phyloP scores from a whole-genome alignment of 768 basidiomycete species.

The Kwoniella shandongensis region DNA sequence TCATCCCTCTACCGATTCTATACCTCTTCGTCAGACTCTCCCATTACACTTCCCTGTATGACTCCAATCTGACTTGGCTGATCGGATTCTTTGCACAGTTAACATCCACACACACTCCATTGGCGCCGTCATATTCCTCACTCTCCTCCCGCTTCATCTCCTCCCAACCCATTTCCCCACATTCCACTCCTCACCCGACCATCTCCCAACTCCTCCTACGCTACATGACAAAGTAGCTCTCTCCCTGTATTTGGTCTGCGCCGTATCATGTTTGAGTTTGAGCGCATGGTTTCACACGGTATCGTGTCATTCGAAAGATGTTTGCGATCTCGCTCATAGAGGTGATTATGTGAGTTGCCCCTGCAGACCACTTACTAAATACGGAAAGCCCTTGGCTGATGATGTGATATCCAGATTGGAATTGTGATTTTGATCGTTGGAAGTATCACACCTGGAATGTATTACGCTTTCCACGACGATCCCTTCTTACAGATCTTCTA shows the following conservation, averaged over 20 bases:
- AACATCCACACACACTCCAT: conserved; percentile 83
- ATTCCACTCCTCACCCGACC: conserved; percentile 6
- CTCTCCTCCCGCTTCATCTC: conserved; percentile 60
- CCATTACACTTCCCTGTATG: too few species aligned
- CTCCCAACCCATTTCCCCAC: conserved; percentile 47
- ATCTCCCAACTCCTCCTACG: conserved; percentile 6
- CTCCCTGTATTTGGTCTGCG: conserved; percentile 66
- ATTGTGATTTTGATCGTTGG: conserved; percentile 76
- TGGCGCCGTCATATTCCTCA: conserved; percentile 63
- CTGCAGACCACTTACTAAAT: neutral
- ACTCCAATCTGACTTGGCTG: too few species aligned
- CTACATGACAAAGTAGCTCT: conserved; percentile 62
- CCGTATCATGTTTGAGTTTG: conserved; percentile 69
- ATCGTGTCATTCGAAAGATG: conserved; percentile 69
- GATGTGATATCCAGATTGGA: conserved; percentile 59
- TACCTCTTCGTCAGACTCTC: too few species aligned
- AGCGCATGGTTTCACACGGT: conserved; percentile 74
- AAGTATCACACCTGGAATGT: conserved; percentile 73
- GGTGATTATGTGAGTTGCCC: conserved; percentile 56
- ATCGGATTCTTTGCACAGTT: conserved; percentile 60
- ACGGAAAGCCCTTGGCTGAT: neutral
- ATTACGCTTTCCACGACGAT: conserved; percentile 62
- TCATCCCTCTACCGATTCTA: too few species aligned
- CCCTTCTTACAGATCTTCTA: conserved; percentile 28
- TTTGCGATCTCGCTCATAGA: conserved; percentile 48